Percentiles rank a stretch among this genome's conserved stretches.
Evolutionary conservation across 441 rosid genomes (phyloP).

Genomic region (Euphorbia celastroides): DNA sequence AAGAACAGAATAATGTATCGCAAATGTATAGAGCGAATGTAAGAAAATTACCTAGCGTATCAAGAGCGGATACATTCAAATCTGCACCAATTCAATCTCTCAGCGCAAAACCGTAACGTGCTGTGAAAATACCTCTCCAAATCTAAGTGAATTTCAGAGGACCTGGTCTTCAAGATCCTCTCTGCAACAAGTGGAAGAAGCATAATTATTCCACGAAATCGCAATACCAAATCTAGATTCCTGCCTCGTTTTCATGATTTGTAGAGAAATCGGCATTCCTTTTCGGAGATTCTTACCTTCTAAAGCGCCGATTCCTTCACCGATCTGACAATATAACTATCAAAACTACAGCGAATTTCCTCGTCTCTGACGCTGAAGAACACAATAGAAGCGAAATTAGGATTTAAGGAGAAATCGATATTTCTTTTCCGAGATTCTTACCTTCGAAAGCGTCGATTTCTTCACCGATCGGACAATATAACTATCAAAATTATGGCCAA

Average conservation of each 20-base stretch:
- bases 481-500: background rate
- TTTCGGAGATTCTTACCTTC: too few relatives aligned
- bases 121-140: background rate
- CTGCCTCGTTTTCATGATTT: too few relatives aligned
- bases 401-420: background rate
- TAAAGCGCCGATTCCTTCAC: background rate
- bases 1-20: background rate
- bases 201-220: too few relatives aligned
- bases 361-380: background rate
- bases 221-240: too few relatives aligned
- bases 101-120: background rate
- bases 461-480: background rate
- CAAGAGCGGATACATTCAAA: background rate
- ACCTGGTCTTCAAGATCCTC: background rate
- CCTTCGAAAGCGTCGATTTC: background rate
- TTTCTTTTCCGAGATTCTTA: too few relatives aligned
- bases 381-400: background rate
- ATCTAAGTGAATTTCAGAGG: background rate
- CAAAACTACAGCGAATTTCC: background rate
- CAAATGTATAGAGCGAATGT: background rate
- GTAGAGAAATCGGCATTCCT: too few relatives aligned
- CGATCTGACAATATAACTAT: background rate
- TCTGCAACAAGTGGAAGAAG: too few relatives aligned
- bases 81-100: background rate
- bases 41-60: background rate